phyloP scores from a whole-genome alignment of 2,329 filamentous ascomycete genomes.

The Rhinocladiella similis region DNA sequence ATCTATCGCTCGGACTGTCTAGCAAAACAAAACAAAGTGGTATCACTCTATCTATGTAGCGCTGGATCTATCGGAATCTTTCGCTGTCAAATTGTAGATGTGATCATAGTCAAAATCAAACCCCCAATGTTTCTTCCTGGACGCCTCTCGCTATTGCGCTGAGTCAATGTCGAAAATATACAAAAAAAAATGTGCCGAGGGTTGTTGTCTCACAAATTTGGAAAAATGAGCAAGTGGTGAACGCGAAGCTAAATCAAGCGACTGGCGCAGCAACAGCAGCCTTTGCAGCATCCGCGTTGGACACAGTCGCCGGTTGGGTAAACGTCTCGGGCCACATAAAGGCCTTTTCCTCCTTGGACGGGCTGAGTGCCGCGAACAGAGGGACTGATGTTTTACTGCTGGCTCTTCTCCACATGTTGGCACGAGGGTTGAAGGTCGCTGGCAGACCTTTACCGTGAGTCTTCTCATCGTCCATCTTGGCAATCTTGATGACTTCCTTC shows the following conservation, averaged over 20 bases:
- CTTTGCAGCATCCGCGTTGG: slow-evolving; percentile 3
- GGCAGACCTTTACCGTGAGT: slow-evolving; percentile 62
- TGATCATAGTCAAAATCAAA: not conserved
- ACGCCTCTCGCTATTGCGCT: slow-evolving; percentile 11
- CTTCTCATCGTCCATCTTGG: slow-evolving; percentile 59
- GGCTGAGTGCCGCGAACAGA: slow-evolving; percentile 52
- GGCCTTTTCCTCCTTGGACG: slow-evolving; percentile 60
- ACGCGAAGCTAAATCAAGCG: slow-evolving; percentile 3
- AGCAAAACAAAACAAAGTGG: not conserved
- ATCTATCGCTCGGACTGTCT: not conserved
- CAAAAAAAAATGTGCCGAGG: not conserved
- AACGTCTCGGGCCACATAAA: slow-evolving; percentile 64
- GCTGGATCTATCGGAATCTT: not conserved
- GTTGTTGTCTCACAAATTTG: not conserved
- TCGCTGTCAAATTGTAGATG: not conserved
- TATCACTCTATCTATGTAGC: slow-evolving; percentile 7
- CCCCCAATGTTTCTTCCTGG: not conserved
- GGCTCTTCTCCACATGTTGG: slow-evolving; percentile 66
- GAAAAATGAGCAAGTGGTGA: not conserved
- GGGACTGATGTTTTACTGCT: slow-evolving; percentile 58
- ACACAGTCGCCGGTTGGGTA: slow-evolving; percentile 43
- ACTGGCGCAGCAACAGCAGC: slow-evolving; percentile 21
- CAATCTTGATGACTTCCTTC: slow-evolving; percentile 58
- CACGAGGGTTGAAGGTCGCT: slow-evolving; percentile 64
- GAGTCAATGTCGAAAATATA: not conserved